Percentiles rank a stretch among this genome's conserved stretches.
These are phyloP conservation scores for Glarea lozoyensis DNA, from an alignment of 495 filamentous ascomycete species.

Conservation along the genomic window DNA sequence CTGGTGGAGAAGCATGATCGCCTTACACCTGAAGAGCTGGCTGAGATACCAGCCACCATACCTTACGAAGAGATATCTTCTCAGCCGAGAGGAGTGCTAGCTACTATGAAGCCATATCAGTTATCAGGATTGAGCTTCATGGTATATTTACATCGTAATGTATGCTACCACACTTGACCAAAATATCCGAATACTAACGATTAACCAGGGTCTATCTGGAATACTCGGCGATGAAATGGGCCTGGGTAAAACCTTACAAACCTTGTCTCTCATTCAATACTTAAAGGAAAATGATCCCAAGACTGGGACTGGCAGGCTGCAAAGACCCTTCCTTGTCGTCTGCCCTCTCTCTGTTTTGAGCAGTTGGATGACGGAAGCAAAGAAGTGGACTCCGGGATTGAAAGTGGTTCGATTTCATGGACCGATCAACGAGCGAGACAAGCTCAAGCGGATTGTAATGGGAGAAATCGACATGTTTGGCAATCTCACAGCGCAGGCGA, in stretches of 20 bases:
- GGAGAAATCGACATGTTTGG: constrained; percentile 32
- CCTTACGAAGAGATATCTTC: constrained; percentile 37
- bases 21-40: constrained; percentile 10
- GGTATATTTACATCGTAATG: constrained; percentile 46
- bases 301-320: constrained; percentile 32
- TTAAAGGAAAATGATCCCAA: constrained; percentile 47
- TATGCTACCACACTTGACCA: background rate
- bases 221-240: constrained; percentile 94
- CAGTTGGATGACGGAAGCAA: constrained; percentile 65
- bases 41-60: constrained; percentile 16
- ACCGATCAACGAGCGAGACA: constrained; percentile 33
- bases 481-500: constrained; percentile 25
- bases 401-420: constrained; percentile 51
- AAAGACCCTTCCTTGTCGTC: constrained; percentile 50
- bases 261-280: constrained; percentile 71
- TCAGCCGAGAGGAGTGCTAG: constrained; percentile 40
- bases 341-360: constrained; percentile 83
- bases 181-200: constrained; percentile 1
- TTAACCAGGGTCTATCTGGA: constrained; percentile 44
- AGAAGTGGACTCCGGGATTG: constrained; percentile 49
- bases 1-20: constrained; percentile 25
- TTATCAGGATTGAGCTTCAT: constrained; percentile 53
- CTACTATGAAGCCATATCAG: constrained; percentile 56
- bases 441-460: constrained; percentile 39
- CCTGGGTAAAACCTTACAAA: constrained; percentile 84